Evolutionary conservation across 2,329 filamentous ascomycete genomes (phyloP).

Genomic region (Pestalotiopsis sp.): DNA sequence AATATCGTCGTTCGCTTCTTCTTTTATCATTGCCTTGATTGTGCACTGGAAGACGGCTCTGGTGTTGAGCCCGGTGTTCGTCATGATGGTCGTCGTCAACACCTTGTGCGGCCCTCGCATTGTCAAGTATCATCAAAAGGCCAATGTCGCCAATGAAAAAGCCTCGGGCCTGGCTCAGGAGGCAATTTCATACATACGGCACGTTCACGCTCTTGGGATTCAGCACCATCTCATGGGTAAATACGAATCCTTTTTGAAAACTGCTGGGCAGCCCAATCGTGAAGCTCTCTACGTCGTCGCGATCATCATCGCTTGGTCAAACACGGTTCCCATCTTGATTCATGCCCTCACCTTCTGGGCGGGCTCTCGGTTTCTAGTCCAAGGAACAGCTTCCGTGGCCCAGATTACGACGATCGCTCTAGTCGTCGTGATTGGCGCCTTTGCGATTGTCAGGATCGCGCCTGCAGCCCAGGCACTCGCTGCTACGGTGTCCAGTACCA

Average conservation of each 20-base stretch:
- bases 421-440: constrained; percentile 58
- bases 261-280: background rate
- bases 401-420: constrained; percentile 64
- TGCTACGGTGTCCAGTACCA: constrained; percentile 35
- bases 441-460: constrained; percentile 12
- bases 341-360: constrained; percentile 17
- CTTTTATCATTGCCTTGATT: constrained; percentile 38
- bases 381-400: background rate
- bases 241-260: constrained; percentile 1
- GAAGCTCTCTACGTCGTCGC: constrained; percentile 1
- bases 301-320: constrained; percentile 12
- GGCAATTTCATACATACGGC: constrained; percentile 47
- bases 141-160: constrained; percentile 22
- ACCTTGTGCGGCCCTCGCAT: constrained; percentile 24
- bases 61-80: constrained; percentile 31
- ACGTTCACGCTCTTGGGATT: constrained; percentile 12
- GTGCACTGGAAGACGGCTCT: constrained; percentile 45
- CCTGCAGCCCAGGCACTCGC: constrained; percentile 52
- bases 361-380: constrained; percentile 12
- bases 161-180: constrained; percentile 62
- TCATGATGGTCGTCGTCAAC: constrained; percentile 38
- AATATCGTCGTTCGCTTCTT: constrained; percentile 37
- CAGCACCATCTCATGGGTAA: constrained; percentile 11
- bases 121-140: constrained; percentile 23
- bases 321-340: background rate